Evolutionary conservation across 2,329 filamentous ascomycete species (phyloP).

Genomic region (Cephalotrichum gorgonifer): DNA sequence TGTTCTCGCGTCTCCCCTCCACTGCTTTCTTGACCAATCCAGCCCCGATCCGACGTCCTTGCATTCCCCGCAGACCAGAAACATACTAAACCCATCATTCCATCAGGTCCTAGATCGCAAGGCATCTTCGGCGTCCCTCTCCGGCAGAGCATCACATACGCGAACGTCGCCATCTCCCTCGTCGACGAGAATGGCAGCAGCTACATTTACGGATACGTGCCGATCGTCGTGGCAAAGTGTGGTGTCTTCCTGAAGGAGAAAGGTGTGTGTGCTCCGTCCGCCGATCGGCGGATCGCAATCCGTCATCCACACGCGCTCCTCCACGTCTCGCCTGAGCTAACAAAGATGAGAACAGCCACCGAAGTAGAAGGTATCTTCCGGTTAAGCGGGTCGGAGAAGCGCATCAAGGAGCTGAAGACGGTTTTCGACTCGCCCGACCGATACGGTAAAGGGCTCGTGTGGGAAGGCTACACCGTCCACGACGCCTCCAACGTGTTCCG

Average conservation of each 20-base stretch:
- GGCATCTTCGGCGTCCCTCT: slow-evolving; percentile 94
- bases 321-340: neutral
- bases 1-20: neutral
- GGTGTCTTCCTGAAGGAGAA: slow-evolving; percentile 97
- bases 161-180: slow-evolving; percentile 94
- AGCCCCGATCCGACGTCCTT: neutral
- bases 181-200: slow-evolving; percentile 86
- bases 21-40: neutral
- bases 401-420: slow-evolving; percentile 90
- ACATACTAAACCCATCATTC: slow-evolving; percentile 5
- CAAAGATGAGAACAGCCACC: slow-evolving; percentile 52
- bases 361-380: slow-evolving; percentile 95
- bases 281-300: neutral
- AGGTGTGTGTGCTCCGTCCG: slow-evolving; percentile 54
- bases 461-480: slow-evolving; percentile 96
- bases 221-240: slow-evolving; percentile 96
- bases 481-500: slow-evolving; percentile 95
- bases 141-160: slow-evolving; percentile 90
- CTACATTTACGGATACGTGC: slow-evolving; percentile 97
- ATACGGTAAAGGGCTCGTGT: slow-evolving; percentile 93
- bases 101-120: slow-evolving; percentile 35
- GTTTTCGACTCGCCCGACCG: slow-evolving; percentile 90
- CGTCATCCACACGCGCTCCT: neutral
- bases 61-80: neutral
- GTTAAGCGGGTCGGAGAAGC: slow-evolving; percentile 89